Evolutionary conservation across 2,329 filamentous ascomycete species (phyloP).

Genomic region (Rutstroemia sp.): DNA sequence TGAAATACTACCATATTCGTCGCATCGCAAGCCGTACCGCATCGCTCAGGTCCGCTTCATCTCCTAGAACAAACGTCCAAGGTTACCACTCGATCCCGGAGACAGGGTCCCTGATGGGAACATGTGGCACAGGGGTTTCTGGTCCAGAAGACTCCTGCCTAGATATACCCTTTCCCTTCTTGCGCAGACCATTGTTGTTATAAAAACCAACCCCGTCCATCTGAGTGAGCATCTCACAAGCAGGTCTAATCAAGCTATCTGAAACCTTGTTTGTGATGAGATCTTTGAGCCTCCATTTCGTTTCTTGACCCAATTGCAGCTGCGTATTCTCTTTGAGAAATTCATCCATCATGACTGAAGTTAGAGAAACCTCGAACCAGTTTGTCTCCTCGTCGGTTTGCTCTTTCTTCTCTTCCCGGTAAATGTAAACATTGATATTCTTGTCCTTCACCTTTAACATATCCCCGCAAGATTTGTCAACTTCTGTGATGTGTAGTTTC

Average conservation of each 20-base stretch:
- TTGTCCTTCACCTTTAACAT: neutral
- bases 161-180: neutral
- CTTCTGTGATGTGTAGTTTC: constrained; percentile 12
- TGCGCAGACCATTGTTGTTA: constrained; percentile 12
- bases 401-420: constrained; percentile 1
- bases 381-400: neutral
- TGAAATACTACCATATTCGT: too few relatives aligned
- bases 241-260: constrained; percentile 11
- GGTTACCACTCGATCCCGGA: too few relatives aligned
- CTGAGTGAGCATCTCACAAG: constrained; percentile 16
- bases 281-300: constrained; percentile 12
- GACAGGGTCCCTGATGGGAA: neutral
- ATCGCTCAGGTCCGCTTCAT: too few relatives aligned
- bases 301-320: constrained; percentile 20
- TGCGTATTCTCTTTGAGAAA: constrained; percentile 14
- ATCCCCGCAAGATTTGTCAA: constrained; percentile 8
- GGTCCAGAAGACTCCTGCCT: neutral
- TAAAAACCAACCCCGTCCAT: constrained; percentile 23
- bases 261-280: constrained; percentile 5
- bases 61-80: too few relatives aligned
- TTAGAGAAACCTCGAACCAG: constrained; percentile 21
- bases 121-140: neutral
- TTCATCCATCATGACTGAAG: constrained; percentile 10
- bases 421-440: constrained; percentile 4
- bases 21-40: too few relatives aligned